These are phyloP conservation scores for Sporothrix dimorphospora DNA, from an alignment of 2,329 filamentous ascomycete species.

Conservation along the genomic window DNA sequence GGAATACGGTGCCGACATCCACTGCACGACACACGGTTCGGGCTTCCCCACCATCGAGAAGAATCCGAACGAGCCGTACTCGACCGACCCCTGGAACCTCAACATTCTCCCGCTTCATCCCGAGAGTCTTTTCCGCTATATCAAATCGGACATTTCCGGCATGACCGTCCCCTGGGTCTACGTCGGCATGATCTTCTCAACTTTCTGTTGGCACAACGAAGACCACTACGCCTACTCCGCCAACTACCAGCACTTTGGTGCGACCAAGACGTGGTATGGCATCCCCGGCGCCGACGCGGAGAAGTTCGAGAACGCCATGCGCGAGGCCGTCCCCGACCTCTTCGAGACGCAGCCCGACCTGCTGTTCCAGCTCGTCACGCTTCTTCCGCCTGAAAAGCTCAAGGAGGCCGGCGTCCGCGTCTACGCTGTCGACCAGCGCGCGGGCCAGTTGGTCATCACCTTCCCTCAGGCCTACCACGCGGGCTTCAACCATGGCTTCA, in stretches of 20 bases:
- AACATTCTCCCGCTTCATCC: slow-evolving; percentile 88
- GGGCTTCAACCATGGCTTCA: slow-evolving; percentile 98
- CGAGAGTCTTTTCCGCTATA: slow-evolving; percentile 92
- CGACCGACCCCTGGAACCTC: slow-evolving; percentile 92
- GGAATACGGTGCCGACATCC: slow-evolving; percentile 96
- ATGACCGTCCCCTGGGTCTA: slow-evolving; percentile 99
- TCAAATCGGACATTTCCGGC: slow-evolving; percentile 96
- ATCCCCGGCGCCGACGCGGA: slow-evolving; percentile 92
- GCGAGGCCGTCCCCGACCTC: slow-evolving; percentile 88
- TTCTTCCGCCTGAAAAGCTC: slow-evolving; percentile 89
- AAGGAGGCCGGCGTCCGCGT: slow-evolving; percentile 91
- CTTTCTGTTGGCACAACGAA: slow-evolving; percentile 99
- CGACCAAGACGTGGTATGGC: slow-evolving; percentile 98
- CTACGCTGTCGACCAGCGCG: slow-evolving; percentile 92
- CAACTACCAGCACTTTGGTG: slow-evolving; percentile 97
- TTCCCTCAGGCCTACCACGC: slow-evolving; percentile 97
- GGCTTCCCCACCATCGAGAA: slow-evolving; percentile 94
- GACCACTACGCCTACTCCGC: slow-evolving; percentile 98
- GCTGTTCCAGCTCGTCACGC: slow-evolving; percentile 94
- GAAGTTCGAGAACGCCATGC: slow-evolving; percentile 95
- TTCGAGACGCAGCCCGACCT: slow-evolving; percentile 97
- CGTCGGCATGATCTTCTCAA: slow-evolving; percentile 99
- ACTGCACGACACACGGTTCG: slow-evolving; percentile 96
- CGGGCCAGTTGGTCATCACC: slow-evolving; percentile 93
- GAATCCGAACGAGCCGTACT: slow-evolving; percentile 83